Evolutionary conservation across 1,284 basidiomycete genomes (phyloP).

Genomic region (Cutaneotrichosporon cavernicola): DNA sequence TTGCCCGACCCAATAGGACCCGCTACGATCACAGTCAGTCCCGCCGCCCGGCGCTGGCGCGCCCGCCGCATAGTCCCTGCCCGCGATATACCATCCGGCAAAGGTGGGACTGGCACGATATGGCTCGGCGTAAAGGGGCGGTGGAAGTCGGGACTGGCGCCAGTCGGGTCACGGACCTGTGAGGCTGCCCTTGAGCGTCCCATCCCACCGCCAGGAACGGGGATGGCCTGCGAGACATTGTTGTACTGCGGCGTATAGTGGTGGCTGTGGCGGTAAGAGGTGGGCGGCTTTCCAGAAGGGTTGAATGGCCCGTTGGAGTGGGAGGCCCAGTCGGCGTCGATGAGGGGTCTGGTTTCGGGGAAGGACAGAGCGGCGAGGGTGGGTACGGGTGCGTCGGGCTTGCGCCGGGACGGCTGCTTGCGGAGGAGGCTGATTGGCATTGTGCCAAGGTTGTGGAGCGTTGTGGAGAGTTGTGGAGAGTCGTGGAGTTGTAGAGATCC

Average conservation of each 20-base stretch:
- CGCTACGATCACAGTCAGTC: conserved; percentile 43
- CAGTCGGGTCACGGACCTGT: conserved; percentile 14
- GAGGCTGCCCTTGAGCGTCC: conserved; percentile 12
- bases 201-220: not conserved
- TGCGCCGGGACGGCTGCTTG: conserved; percentile 14
- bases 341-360: conserved; percentile 42
- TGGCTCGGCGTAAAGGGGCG: conserved; percentile 38
- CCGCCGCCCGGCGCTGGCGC: conserved; percentile 24
- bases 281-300: conserved; percentile 4
- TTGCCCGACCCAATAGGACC: conserved; percentile 45
- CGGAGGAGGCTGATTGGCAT: conserved; percentile 27
- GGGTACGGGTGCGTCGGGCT: conserved; percentile 15
- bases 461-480: not conserved
- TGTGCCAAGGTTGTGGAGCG: not conserved
- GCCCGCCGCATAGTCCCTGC: conserved; percentile 14
- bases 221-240: not conserved
- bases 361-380: conserved; percentile 37
- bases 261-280: conserved; percentile 1
- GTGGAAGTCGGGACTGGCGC: conserved; percentile 33
- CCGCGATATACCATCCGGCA: conserved; percentile 4
- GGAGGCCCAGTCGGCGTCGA: conserved; percentile 32
- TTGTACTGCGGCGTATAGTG: conserved; percentile 5
- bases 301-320: conserved; percentile 30
- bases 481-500: not conserved
- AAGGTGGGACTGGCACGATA: conserved; percentile 19